These are phyloP conservation scores for Exophiala sp. DNA, from an alignment of 2,329 filamentous ascomycete species.

Conservation along the genomic window DNA sequence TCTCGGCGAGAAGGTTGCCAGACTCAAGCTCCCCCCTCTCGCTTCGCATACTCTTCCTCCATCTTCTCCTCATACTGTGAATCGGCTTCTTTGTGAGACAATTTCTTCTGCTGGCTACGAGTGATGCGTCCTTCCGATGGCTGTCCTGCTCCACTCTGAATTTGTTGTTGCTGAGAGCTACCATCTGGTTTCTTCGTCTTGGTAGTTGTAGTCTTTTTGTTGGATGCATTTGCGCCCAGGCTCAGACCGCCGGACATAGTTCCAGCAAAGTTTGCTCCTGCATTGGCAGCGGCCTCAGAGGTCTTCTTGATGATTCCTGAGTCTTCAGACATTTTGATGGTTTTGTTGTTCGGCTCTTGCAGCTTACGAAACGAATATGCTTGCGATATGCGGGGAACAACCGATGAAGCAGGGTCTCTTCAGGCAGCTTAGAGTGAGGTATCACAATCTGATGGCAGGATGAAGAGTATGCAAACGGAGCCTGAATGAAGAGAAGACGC, in stretches of 20 bases:
- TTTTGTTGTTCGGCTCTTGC: background rate
- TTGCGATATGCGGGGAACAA: too few relatives aligned
- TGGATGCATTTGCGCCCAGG: conserved; percentile 19
- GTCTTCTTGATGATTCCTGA: conserved; percentile 24
- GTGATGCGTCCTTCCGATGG: conserved; percentile 16
- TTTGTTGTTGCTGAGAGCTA: conserved; percentile 8
- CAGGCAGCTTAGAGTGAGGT: too few relatives aligned
- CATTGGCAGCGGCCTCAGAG: conserved; percentile 24
- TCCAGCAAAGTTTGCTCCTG: conserved; percentile 20
- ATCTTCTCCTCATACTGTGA: conserved; percentile 45
- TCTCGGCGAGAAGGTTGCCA: too few relatives aligned
- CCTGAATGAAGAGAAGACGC: background rate
- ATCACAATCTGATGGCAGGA: background rate
- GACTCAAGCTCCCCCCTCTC: conserved; percentile 32
- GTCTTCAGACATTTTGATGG: conserved; percentile 19
- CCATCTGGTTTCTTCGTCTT: conserved; percentile 8
- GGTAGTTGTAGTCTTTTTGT: conserved; percentile 26
- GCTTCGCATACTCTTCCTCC: conserved; percentile 47
- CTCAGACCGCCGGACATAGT: conserved; percentile 24
- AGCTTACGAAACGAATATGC: background rate
- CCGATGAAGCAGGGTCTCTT: too few relatives aligned
- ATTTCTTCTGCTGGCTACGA: conserved; percentile 16
- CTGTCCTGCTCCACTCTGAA: conserved; percentile 31
- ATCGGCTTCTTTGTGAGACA: conserved; percentile 39
- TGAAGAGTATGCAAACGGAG: background rate